Evolutionary conservation across 257 asterid genomes (phyloP), one percentile per base, ranked within the genome.

Genomic region (Nicotiana sylvestris): DNA sequence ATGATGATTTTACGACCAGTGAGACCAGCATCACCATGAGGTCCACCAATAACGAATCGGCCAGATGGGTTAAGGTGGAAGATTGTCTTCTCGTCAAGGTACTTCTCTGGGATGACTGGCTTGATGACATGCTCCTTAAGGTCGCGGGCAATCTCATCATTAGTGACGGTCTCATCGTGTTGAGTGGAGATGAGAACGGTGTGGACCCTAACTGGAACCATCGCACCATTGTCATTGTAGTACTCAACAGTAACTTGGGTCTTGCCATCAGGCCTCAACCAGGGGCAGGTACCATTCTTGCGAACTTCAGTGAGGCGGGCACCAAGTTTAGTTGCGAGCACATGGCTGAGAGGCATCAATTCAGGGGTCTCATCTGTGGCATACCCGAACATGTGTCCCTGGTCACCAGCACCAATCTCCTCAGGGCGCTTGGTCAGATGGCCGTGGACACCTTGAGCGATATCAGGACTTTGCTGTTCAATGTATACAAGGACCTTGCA

Each of bases 231-330:
- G 13, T 89, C 94, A 57, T 89, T 91, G 89, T 83, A 87, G 64
- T 91, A 91, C 88, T 91, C 94, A 4, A 91, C 90, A 2, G 92
- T 91, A 25, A 91, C 94, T 82, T 91, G 92, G 43, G 94, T 91
- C 56, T 91, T 91, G 18, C 94, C 94, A 78, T 91, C 94, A 1
- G 94, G 94, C 84, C 94, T 89, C 87, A 91, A 82, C 92, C 94
- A 91, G 27, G 92, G 84, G 86, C 92, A 89, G 21, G 91, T 89
- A 9, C 91, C 89, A 76, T 89, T 82, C 87, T 91, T 91, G 85
- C 94, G 91, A 12, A 91, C 92, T 61, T 91, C 94, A 0, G 94
- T 91, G 17, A 91, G 87, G 6, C 88, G 88, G 29, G 92, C 90
- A 16, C 94, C 94, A 21, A 91, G 88, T 82, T 91, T 85, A 32